Conservation (phyloP, 768 basidiomycete species). For the Trametes meyenii region DNA sequence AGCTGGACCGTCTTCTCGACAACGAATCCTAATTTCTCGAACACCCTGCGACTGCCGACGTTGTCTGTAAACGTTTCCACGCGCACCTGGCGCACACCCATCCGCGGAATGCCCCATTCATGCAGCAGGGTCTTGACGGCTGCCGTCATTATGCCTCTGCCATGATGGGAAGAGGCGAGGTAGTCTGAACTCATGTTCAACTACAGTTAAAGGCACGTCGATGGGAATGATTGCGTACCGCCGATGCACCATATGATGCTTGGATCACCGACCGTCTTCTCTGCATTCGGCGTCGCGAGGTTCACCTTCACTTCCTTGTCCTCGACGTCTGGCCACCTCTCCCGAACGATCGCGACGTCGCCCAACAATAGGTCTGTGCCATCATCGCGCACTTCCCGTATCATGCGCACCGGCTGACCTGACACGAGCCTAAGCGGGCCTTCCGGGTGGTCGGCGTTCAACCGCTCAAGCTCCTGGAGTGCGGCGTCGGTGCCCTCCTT, state of each 20-base stretch:
- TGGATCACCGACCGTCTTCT: constrained; percentile 50
- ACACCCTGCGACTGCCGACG: constrained; percentile 61
- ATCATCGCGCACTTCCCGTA: constrained; percentile 59
- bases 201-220: not conserved
- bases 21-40: constrained; percentile 66
- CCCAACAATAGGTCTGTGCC: constrained; percentile 60
- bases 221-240: constrained; percentile 41
- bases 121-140: constrained; percentile 56
- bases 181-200: constrained; percentile 43
- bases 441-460: constrained; percentile 21
- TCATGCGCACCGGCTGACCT: constrained; percentile 49
- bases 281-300: constrained; percentile 44
- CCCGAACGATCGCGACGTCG: constrained; percentile 39
- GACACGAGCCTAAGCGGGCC: constrained; percentile 40
- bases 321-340: constrained; percentile 32
- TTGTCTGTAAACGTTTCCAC: constrained; percentile 55
- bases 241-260: constrained; percentile 64
- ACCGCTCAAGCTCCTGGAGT: constrained; percentile 36
- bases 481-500: constrained; percentile 36
- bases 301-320: constrained; percentile 42
- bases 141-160: constrained; percentile 75
- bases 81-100: constrained; percentile 54
- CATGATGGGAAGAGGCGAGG: constrained; percentile 60
- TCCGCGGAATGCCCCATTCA: constrained; percentile 65
- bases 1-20: constrained; percentile 43